Conservation (phyloP, 768 basidiomycete genomes). For the Russula dissimulans region DNA sequence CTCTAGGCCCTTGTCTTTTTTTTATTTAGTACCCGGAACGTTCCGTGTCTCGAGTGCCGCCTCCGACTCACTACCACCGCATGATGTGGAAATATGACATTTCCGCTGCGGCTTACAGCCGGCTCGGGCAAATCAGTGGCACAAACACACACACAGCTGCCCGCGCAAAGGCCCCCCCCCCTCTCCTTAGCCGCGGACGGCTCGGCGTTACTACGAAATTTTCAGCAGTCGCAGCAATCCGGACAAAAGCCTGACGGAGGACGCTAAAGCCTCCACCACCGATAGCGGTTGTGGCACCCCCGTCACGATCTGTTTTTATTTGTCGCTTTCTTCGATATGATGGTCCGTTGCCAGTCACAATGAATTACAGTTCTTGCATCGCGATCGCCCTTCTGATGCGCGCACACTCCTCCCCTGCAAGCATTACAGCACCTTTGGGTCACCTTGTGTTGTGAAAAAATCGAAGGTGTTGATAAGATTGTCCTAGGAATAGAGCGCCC, state of each 20-base stretch:
- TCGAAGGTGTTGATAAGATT: slow-evolving; percentile 6
- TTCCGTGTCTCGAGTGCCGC: slow-evolving; percentile 4
- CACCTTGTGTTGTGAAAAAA: background rate
- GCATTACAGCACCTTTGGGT: slow-evolving; percentile 3
- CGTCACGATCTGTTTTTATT: background rate
- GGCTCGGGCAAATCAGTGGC: slow-evolving; percentile 1
- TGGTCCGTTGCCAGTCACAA: background rate
- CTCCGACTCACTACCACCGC: slow-evolving; percentile 2
- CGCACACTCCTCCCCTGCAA: background rate
- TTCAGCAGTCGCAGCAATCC: background rate
- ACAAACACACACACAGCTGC: background rate
- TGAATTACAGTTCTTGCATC: background rate
- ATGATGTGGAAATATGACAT: background rate
- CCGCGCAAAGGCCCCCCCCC: background rate
- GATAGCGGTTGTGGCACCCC: no score
- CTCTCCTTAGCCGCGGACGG: background rate
- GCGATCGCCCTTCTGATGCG: slow-evolving; percentile 15
- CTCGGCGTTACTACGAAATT: background rate
- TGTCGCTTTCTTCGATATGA: background rate
- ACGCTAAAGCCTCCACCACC: no score
- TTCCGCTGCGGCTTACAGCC: slow-evolving; percentile 17
- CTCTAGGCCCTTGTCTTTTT: background rate
- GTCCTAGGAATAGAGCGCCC: background rate
- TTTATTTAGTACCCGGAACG: background rate
- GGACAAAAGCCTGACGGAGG: no score